Evolutionary conservation across 331 rosid genomes (phyloP), one percentile per base, ranked within the genome.

Genomic region (Malus hybrid): DNA sequence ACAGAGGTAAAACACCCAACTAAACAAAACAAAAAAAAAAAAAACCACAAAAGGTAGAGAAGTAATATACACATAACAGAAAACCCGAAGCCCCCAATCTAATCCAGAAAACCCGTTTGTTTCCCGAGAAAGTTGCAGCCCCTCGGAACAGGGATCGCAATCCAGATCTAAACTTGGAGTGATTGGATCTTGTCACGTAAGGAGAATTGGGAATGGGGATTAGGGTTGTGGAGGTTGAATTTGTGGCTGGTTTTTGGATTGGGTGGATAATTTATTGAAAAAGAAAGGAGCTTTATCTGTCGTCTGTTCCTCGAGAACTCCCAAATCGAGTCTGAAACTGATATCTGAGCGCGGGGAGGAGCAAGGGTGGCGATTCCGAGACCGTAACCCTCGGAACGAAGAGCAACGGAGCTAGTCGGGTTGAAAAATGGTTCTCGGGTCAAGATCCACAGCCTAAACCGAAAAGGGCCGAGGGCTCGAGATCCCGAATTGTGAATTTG

Each of bases 61-160:
- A 76, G 46, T 5, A 56, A 42, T 42, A 52, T 5, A 75, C 33
- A 20, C 16, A 32, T 90, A 93, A 95, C 83, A 85, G 19, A 55
- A 89, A 65, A 78, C 73, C 78, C 39, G 24, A 63, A n/a, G 22
- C 22, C 16, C 29, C 29, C 29, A 28, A 42, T 42, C 46, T 12
- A 42, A 42, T 9, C 52, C 22, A 3, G 29, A 28, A 65, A 5
- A 48, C 33, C 27, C 44, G 46, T 71, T 32, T 54, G 31, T 29
- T 73, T 64, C 52, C 73, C 20, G 29, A 42, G 55, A 39, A 65
- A 36, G 19, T 11, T 65, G 39, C 71, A 29, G 32, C 22, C 34
- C 31, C 46, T 69, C 9, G 16, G 63, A 6, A 46, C 42, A 16
- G 60, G 61, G 69, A 42, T 61, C 60, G 60, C 68, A 65, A 32